Base-by-base conservation (phyloP, 1,284 basidiomycete genomes). In the Puccinia coronata region DNA sequence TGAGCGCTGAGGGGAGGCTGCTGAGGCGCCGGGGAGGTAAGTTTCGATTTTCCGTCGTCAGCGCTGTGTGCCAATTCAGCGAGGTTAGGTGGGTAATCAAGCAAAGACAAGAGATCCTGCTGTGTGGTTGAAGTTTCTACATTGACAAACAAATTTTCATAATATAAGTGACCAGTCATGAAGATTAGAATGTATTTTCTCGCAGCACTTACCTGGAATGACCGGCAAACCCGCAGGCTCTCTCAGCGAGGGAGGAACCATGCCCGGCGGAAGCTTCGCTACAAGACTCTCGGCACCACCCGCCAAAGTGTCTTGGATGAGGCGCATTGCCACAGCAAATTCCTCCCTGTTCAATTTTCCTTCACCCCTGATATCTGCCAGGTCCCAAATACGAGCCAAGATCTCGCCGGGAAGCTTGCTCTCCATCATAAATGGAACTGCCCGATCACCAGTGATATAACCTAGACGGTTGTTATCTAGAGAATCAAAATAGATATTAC, bases 371-470 rank as follows among this genome's bases (percentile, higher is more conserved):
- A 98, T 89, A 85, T 99, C 97, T 34, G 96, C 90, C 23, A 99
- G 90, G 86, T 99, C 97, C 96, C 97, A 99, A 77, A 99, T 89
- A 84, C 91, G 92, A 23, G 97, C 97, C 36, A 99, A 89, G 25
- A 91, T 89, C 25, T 92, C 91, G 83, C 94, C 93, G 5, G 92
- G 90, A 57, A 99, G 88, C 82, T 94, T 92, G 74, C 95, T 96
- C 86, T 96, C 92, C 82, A 97, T 87, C 92, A 99, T 93, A 87
- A 99, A 99, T 5, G 94, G 94, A 0, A 98, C 97, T 4, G 95
- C 97, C 31, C 93, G 91, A 83, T 96, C 94, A 14, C 95, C 96
- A 84, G 96, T 95, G 47, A 99, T 93, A 84, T 89, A 92, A 0
- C 95, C 96, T 82, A 88, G 90, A 83, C 90, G 91, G 82, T 90